Base-by-base conservation (phyloP, 768 basidiomycete genomes). In the Tulasnella sp. region DNA sequence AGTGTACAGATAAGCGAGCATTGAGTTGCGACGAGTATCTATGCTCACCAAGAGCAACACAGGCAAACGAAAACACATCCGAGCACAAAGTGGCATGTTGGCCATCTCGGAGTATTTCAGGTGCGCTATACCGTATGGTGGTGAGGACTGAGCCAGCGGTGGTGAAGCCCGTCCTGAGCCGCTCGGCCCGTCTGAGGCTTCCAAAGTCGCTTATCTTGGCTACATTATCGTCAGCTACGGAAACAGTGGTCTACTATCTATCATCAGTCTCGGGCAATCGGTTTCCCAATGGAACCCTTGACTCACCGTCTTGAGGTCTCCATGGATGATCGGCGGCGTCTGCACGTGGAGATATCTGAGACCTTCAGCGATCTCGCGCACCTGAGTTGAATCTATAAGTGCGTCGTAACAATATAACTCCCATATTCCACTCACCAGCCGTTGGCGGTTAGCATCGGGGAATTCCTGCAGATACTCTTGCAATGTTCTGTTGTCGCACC, bases 401-500 rank as follows among this genome's bases (percentile, higher is more conserved):
- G 1, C 18, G 46, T 40, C 31, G 64, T 64, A n/a, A 48, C 28
- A 31, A 3, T 2, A 1, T 1, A 69, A 28, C n/a, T 31, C 34
- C 9, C 3, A 41, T 75, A 40, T 83, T 34, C 31, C 22, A 80
- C 84, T 81, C 75, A 90, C 89, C 85, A 91, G 84, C 37, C 85
- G 83, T 44, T 83, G 58, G 81, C 90, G 89, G 81, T 91, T 86
- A 24, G 88, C 85, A 44, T 81, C 79, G 28, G 88, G 87, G n/a
- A n/a, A 73, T 87, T 84, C 12, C 83, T 84, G 75, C 54, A 90
- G 87, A 81, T 89, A 91, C n/a, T 86, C 86, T 74, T 90, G 83
- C 22, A 88, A 89, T 72, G 87, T 89, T 48, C 90, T 90, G 76
- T 90, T 88, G 37, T 85, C 84, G 84, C 89, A 89, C 90, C 90